phyloP scores from a whole-genome alignment of 768 basidiomycete genomes.

The Termitomyces sp. region DNA sequence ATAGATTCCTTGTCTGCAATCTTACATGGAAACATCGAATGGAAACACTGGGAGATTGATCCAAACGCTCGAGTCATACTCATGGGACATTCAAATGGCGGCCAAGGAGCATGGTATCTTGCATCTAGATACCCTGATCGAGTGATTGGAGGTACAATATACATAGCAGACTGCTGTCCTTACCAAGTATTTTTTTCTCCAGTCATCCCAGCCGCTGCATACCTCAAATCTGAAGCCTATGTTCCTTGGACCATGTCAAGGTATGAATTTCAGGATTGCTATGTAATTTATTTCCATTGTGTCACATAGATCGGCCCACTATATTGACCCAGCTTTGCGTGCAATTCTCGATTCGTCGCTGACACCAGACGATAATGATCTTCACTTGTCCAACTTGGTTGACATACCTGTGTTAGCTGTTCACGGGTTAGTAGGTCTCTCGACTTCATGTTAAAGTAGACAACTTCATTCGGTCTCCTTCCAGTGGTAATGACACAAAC shows the following conservation, averaged over 20 bases:
- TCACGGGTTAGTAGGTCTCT: slow-evolving; percentile 57
- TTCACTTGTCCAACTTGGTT: slow-evolving; percentile 75
- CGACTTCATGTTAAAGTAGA: background rate
- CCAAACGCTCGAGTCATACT: slow-evolving; percentile 45
- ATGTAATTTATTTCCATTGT: background rate
- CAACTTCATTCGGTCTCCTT: background rate
- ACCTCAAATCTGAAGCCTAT: slow-evolving; percentile 86
- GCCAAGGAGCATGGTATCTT: slow-evolving; percentile 84
- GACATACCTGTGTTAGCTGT: slow-evolving; percentile 67
- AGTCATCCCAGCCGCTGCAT: slow-evolving; percentile 78
- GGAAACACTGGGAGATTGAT: slow-evolving; percentile 36
- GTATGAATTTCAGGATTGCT: slow-evolving; percentile 17
- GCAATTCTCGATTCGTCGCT: slow-evolving; percentile 71
- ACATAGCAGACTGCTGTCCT: background rate
- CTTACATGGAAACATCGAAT: slow-evolving; percentile 27
- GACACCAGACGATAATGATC: slow-evolving; percentile 82
- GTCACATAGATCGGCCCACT: slow-evolving; percentile 60
- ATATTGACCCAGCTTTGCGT: slow-evolving; percentile 67
- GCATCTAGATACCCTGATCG: slow-evolving; percentile 75
- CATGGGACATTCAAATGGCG: slow-evolving; percentile 92
- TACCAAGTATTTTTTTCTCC: background rate
- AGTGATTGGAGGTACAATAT: slow-evolving; percentile 49
- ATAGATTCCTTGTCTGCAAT: slow-evolving; percentile 52
- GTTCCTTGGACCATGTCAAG: slow-evolving; percentile 66
- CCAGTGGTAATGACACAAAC: slow-evolving; percentile 74